Conservation (phyloP, 169 alveolate genomes). For the Cryptosporidium viatorum region DNA sequence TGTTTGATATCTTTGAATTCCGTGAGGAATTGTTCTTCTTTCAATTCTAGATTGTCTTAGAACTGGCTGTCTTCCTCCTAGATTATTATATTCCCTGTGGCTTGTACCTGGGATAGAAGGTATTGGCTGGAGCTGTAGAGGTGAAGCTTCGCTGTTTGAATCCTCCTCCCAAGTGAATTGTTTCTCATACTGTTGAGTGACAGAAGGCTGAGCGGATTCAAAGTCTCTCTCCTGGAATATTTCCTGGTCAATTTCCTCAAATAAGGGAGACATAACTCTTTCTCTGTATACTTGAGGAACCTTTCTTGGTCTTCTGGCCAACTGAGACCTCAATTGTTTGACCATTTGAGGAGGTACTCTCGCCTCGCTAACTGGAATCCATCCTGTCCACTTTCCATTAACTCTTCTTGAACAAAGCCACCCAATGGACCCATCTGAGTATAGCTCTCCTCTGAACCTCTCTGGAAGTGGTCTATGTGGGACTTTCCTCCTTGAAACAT, state of each 20-base stretch:
- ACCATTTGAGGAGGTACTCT: conserved; percentile 32
- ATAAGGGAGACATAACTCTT: neutral
- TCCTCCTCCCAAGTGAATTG: conserved; percentile 28
- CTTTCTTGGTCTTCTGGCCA: neutral
- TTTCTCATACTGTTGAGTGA: neutral
- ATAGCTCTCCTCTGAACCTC: conserved; percentile 44
- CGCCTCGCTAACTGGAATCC: conserved; percentile 38
- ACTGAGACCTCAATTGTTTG: neutral
- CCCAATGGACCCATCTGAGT: conserved; percentile 25
- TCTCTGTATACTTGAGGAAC: neutral
- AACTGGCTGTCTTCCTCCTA: neutral
- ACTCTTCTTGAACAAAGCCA: conserved; percentile 11
- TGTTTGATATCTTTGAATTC: neutral
- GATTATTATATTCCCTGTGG: neutral
- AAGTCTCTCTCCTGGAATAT: neutral
- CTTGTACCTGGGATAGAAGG: neutral
- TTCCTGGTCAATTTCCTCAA: neutral
- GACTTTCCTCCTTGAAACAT: conserved; percentile 15
- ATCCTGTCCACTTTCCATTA: conserved; percentile 19
- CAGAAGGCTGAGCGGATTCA: neutral
- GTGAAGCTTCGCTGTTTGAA: neutral
- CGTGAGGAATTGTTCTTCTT: neutral
- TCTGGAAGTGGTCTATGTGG: conserved; percentile 16
- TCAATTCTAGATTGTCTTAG: neutral
- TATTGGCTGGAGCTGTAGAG: neutral